phyloP scores from a whole-genome alignment of 208 protist genomes.

The Balamuthia mandrillaris region DNA sequence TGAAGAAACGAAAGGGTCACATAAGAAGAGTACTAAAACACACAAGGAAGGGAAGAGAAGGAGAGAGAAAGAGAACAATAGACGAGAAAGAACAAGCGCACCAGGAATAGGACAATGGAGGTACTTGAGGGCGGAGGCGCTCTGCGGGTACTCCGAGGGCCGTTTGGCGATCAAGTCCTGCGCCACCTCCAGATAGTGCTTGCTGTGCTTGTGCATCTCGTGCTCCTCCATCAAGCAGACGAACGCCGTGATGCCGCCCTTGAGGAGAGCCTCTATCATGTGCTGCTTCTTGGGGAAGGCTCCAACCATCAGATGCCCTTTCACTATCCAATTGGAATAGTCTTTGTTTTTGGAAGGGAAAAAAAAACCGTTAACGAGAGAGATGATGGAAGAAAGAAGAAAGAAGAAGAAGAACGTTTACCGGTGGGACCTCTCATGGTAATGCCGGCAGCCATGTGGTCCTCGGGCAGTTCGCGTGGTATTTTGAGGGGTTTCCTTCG shows the following conservation, averaged over 20 bases:
- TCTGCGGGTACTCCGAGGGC: neutral
- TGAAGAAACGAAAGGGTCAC: neutral
- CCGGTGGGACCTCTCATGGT: slow-evolving; percentile 1
- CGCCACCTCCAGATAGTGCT: slow-evolving; percentile 20
- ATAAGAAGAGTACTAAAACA: neutral
- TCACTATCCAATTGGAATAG: slow-evolving; percentile 21
- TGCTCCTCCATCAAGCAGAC: slow-evolving; percentile 21
- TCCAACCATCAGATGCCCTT: neutral
- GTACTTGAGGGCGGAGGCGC: neutral
- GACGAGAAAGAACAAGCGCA: neutral
- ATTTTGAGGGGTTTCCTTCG: no score
- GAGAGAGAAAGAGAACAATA: neutral
- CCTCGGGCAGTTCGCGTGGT: neutral
- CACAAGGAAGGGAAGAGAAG: neutral
- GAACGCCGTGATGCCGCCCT: slow-evolving; percentile 6
- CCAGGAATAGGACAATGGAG: slow-evolving; percentile 2
- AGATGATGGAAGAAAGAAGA: neutral
- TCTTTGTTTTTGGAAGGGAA: neutral
- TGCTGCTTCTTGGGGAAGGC: neutral
- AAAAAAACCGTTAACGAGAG: neutral
- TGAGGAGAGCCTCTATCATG: slow-evolving; percentile 3
- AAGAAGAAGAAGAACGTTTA: neutral
- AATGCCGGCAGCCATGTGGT: neutral
- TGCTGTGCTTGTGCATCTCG: slow-evolving; percentile 14
- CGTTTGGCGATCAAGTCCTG: neutral